Evolutionary conservation across 1,139 yeast genomes (phyloP).

Genomic region (Ogataea hybrid): DNA sequence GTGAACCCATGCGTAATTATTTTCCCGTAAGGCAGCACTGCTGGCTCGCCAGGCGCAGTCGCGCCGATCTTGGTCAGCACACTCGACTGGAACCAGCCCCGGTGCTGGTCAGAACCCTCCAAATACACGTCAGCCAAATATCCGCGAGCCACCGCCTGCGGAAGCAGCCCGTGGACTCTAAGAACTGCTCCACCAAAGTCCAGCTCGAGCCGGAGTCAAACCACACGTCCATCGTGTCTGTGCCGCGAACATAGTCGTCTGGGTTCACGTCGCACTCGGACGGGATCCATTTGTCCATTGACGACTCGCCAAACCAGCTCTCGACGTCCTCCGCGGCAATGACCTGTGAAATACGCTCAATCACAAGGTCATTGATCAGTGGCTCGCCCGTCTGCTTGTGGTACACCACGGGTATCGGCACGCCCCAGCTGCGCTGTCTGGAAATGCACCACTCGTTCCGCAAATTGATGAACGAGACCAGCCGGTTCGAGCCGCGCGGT

Average conservation of each 20-base stretch:
- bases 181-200: conserved; percentile 56
- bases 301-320: conserved; percentile 69
- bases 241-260: conserved; percentile 54
- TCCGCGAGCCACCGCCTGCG: conserved; percentile 33
- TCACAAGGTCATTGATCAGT: conserved; percentile 47
- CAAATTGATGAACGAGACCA: conserved; percentile 67
- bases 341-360: conserved; percentile 52
- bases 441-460: conserved; percentile 98
- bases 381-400: conserved; percentile 58
- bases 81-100: conserved; percentile 99
- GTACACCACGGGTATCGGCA: conserved; percentile 89
- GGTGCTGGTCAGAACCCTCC: conserved; percentile 96
- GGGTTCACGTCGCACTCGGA: conserved; percentile 36
- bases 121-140: conserved; percentile 73
- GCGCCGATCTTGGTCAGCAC: conserved; percentile 69
- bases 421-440: conserved; percentile 98
- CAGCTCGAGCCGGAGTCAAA: conserved; percentile 96
- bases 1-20: conserved; percentile 94
- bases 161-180: conserved; percentile 30
- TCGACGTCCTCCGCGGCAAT: conserved; percentile 63
- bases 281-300: conserved; percentile 75
- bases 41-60: conserved; percentile 31
- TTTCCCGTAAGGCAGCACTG: conserved; percentile 61
- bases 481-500: conserved; percentile 64
- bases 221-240: conserved; percentile 98